Evolutionary conservation across 139 green algal genomes (phyloP), one percentile per base, ranked within the genome.

Genomic region (Ettlia oleoabundans): DNA sequence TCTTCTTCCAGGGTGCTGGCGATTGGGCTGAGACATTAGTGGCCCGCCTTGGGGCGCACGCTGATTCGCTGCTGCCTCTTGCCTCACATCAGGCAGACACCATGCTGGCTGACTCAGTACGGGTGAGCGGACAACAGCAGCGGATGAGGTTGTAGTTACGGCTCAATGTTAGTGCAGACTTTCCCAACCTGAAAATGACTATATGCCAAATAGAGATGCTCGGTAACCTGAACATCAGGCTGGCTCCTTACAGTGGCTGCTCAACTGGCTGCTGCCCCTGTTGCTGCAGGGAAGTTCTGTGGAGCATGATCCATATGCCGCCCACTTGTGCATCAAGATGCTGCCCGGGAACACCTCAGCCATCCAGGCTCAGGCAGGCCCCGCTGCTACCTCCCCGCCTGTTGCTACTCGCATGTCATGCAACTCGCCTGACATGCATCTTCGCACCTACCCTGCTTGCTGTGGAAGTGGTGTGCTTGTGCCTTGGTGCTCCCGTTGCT

Each of bases 1-100:
- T 78, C 24, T 86, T 86, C 51, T 77, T 86, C 35, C 47, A 53
- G n/a, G 81, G 72, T 15, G 72, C 72, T 7, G 81, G 81, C 35
- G 81, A 86, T 72, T 86, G 74, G 63, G 72, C 64, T 7, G 81
- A 82, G 3, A 62, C 72, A 1, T 35, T 86, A 33, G 72, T 82
- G 63, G 47, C 6, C 1, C 26, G 3, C 13, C 43, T 74, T 32
- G 26, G 40, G 24, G 70, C 32, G 1, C 42, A 67, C 1, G 58
- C 58, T 2, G 80, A 73, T 42, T 74, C 55, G 3, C 70, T 73
- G 70, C 32, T 38, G 28, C 69, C 63, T 32, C 41, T 74, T 69
- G 40, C 70, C 19, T 35, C 51, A 1, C 72, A 75, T 37, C 70
- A 65, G 35, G 33, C 38, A 5, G 65, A 83, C 5, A 21, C 41